Base-by-base conservation (phyloP, 495 filamentous ascomycete genomes). In the Alectoria sarmentosa region DNA sequence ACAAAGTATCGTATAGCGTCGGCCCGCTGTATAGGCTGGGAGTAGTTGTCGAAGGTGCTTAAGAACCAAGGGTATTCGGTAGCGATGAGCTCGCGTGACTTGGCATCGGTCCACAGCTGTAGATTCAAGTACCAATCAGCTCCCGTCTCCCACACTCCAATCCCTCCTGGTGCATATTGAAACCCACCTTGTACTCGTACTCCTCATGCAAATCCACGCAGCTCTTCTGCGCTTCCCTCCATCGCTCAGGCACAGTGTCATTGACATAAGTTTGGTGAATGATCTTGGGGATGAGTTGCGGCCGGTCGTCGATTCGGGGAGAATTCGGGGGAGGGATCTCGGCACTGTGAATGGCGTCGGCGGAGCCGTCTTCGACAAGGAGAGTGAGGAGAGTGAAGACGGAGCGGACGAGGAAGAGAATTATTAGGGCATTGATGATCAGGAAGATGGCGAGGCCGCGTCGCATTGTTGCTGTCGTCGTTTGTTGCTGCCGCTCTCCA, bases 21-120 rank as follows among this genome's bases (percentile, higher is more conserved):
- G 44, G 91, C 91, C 59, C 91, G 86, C 74, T 95, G 90, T 63
- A 96, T 93, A 10, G 87, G 84, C 71, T 88, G 90, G 34, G 79
- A 81, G 75, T 96, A 96, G 71, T 80, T 80, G 70, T 92, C 89
- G 69, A 89, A 96, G 2, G 90, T 92, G 36, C 84, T 83, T 38
- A 93, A 80, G 78, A 96, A 96, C 89, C 90, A 95, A 2, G 89
- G 84, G 69, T 96, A 94, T 75, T 92, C 83, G 39, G 77, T 75
- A 54, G 84, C 82, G 68, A 96, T 91, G 66, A 96, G 91, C 7
- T 87, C 83, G 63, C 88, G 82, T 59, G 88, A 84, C 62, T 84
- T 84, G 58, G 84, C 82, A 68, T 93, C 87, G 9, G 91, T 94
- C 91, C 91, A 96, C n/a, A 96, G 82, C 90, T 91, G 94, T 26